Evolutionary conservation across 2,329 filamentous ascomycete genomes (phyloP).

Genomic region (Cercospora canescens): DNA sequence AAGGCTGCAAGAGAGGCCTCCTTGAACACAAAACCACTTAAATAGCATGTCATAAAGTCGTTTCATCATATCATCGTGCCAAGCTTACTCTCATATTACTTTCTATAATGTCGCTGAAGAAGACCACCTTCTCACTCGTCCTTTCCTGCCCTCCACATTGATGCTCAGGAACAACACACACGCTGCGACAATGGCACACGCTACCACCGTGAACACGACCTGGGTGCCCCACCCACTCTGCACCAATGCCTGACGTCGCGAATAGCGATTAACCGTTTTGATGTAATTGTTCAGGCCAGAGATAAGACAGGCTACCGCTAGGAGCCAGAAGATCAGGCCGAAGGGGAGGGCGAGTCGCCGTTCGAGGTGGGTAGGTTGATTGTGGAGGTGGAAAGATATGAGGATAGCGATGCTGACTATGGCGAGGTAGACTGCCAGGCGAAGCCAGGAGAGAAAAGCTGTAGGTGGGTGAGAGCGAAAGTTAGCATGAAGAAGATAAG

Average conservation of each 20-base stretch:
- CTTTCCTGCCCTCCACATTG: constrained; percentile 28
- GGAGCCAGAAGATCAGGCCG: constrained; percentile 82
- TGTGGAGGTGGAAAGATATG: constrained; percentile 87
- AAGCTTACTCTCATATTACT: background rate
- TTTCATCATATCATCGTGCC: background rate
- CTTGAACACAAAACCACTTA: no score
- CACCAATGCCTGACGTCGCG: constrained; percentile 75
- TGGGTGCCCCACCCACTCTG: constrained; percentile 95
- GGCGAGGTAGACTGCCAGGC: constrained; percentile 86
- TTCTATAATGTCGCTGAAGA: background rate
- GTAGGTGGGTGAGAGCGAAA: background rate
- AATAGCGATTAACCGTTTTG: constrained; percentile 78
- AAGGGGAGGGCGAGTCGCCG: constrained; percentile 77
- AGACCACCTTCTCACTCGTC: background rate
- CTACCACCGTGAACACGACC: constrained; percentile 65
- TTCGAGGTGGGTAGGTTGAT: constrained; percentile 69
- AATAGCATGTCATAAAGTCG: background rate
- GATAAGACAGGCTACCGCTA: constrained; percentile 73
- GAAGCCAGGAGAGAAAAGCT: constrained; percentile 84
- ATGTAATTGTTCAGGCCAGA: constrained; percentile 87
- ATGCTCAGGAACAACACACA: constrained; percentile 62
- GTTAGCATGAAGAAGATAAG: background rate
- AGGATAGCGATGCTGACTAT: constrained; percentile 88
- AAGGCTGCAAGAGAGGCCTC: no score
- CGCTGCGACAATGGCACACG: constrained; percentile 63